Evolutionary conservation across 176 grass and related monocot genomes (phyloP), one percentile per base, ranked within the genome.

Genomic region (Rhynchospora tenuis): DNA sequence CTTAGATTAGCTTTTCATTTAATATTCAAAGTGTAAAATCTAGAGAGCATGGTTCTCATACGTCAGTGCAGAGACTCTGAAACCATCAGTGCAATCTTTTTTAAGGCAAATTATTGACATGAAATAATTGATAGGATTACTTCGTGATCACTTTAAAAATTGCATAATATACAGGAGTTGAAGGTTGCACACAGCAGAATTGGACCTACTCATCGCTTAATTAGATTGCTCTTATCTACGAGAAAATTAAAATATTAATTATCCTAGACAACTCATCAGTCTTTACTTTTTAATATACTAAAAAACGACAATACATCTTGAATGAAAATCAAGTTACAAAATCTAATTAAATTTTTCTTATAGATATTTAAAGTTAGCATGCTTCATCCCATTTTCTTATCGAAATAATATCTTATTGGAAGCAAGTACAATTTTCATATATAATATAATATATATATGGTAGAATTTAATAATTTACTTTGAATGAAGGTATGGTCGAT

Each of bases 1-100:
- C 33, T 74, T 12, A 0, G 71, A 74, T 69, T 44, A 74, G 20
- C 71, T 27, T 74, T 74, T 74, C 11, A 74, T 52, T 74, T 74
- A 27, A 74, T 74, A 74, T 74, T 74, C 12, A 13, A 74, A 74
- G 71, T 74, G 71, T 22, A 74, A 51, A 73, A 42, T 42, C 14
- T 67, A 7, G 29, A 67, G 64, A 67, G 64, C 64, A 42, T 19
- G 64, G 64, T 42, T 38, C 64, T 17, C 17, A 42, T 66, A 66
- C 63, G 63, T 9, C 63, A 66, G 7, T 15, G 26, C 3, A 16
- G 11, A 66, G 26, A 66, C 27, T 66, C 14, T 8, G 28, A 38
- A 38, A 12, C 15, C 64, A 67, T 42, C 1, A 16, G 29, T 38
- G 71, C 12, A 27, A 31, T 42, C 29, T 67, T 13, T 51, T 51